Percentiles rank a stretch among this genome's conserved stretches.
phyloP scores from a whole-genome alignment of 164 flowering plant genomes.

The Paratinospora sagittata region DNA sequence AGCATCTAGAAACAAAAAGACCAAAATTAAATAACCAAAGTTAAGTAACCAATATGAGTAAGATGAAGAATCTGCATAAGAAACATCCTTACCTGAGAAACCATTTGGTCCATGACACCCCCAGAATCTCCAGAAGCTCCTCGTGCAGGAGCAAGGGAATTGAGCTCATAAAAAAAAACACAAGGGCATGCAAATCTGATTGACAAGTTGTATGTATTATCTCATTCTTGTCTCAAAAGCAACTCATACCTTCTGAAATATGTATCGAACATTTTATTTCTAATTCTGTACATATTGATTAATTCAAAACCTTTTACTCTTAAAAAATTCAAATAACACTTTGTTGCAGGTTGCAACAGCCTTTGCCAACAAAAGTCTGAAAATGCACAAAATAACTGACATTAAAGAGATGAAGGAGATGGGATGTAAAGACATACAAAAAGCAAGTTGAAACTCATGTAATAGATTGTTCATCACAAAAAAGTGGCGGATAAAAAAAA shows the following conservation, averaged over 20 bases:
- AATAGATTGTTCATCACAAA: not conserved
- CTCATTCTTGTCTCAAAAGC: too few relatives aligned
- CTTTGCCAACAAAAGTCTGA: slow-evolving; percentile 87
- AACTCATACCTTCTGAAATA: slow-evolving; percentile 75
- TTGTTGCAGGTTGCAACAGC: slow-evolving; percentile 99
- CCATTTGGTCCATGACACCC: slow-evolving; percentile 98
- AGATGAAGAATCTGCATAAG: not conserved
- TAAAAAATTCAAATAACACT: slow-evolving; percentile 85
- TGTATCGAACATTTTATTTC: slow-evolving; percentile 63
- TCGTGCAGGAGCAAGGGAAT: slow-evolving; percentile 95
- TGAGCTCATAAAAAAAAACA: too few relatives aligned
- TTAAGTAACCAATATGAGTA: not conserved
- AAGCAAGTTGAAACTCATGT: not conserved
- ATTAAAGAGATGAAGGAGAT: slow-evolving; percentile 24
- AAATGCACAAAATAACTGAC: slow-evolving; percentile 13
- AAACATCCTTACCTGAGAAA: slow-evolving; percentile 66
- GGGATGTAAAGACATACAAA: not conserved
- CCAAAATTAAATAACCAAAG: slow-evolving; percentile 1
- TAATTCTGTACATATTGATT: slow-evolving; percentile 58
- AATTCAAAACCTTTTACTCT: slow-evolving; percentile 95
- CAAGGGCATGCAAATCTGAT: too few relatives aligned
- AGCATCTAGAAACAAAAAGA: slow-evolving; percentile 62
- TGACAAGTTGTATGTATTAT: too few relatives aligned
- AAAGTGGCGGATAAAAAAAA: not conserved
- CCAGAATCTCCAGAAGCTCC: slow-evolving; percentile 99